Conservation (phyloP, 345 rosid species). For the Citrus unshiu region DNA sequence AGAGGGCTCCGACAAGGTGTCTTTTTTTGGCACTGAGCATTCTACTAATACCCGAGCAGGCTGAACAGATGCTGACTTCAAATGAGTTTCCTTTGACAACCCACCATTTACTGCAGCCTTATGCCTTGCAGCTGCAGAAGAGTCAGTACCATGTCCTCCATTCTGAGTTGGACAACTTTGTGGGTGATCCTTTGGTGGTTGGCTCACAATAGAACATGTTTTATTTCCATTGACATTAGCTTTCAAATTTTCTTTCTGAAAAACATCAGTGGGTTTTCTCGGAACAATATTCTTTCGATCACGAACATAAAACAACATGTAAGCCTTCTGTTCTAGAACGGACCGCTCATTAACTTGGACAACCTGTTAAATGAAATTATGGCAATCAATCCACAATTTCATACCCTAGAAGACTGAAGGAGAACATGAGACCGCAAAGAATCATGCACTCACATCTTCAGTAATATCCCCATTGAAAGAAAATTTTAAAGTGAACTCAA, state of each 20-base stretch:
- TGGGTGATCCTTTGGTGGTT: conserved; percentile 27
- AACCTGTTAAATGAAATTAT: conserved; percentile 53
- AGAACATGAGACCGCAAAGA: background rate
- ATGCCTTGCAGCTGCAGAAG: conserved; percentile 22
- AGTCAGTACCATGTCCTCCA: conserved; percentile 14
- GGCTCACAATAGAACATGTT: conserved; percentile 29
- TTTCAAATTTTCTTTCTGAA: conserved; percentile 42
- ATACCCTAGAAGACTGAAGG: background rate
- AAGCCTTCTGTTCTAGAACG: conserved; percentile 89
- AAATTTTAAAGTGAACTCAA: background rate
- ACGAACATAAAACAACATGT: conserved; percentile 96
- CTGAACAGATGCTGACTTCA: conserved; percentile 26
- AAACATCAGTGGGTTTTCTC: conserved; percentile 38
- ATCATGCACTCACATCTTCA: background rate
- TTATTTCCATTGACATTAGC: conserved; percentile 31
- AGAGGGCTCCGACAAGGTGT: conserved; percentile 13
- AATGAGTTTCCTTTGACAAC: conserved; percentile 21
- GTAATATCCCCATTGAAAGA: background rate
- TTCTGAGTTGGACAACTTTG: conserved; percentile 29
- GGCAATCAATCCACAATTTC: background rate
- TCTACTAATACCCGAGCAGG: conserved; percentile 13
- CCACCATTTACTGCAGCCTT: conserved; percentile 24
- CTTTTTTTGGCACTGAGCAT: conserved; percentile 24
- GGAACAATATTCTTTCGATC: conserved; percentile 52
- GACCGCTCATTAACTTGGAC: conserved; percentile 68